These are phyloP conservation scores for Amanita rimosa DNA, from an alignment of 768 basidiomycete genomes.

Conservation along the genomic window DNA sequence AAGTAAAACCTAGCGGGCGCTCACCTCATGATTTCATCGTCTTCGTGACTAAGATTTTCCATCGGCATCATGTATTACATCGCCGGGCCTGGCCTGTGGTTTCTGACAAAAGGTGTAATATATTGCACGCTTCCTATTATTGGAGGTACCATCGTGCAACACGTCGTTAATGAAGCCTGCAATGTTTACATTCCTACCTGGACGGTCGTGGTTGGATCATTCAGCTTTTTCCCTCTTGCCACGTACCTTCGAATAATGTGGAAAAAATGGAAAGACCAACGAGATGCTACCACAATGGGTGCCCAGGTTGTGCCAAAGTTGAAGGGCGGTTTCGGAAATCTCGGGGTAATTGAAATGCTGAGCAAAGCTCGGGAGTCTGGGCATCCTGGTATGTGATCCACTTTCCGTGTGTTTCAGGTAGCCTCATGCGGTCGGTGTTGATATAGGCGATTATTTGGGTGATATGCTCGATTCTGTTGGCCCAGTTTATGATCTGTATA, in stretches of 20 bases:
- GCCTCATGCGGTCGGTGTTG: not conserved
- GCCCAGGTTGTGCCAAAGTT: conserved; percentile 30
- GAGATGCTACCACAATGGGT: conserved; percentile 31
- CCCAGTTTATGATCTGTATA: conserved; percentile 30
- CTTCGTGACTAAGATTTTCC: not conserved
- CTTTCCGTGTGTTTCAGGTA: not conserved
- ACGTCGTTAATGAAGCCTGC: conserved; percentile 8
- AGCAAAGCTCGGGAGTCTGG: conserved; percentile 28
- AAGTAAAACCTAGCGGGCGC: no score
- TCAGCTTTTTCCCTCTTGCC: conserved; percentile 22
- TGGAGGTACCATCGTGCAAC: conserved; percentile 11
- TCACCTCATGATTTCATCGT: not conserved
- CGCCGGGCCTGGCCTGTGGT: not conserved
- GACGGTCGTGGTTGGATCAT: conserved; percentile 19
- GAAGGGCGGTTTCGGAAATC: conserved; percentile 31
- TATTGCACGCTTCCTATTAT: conserved; percentile 3
- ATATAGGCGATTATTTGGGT: conserved; percentile 30
- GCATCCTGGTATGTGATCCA: conserved; percentile 32
- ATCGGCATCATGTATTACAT: not conserved
- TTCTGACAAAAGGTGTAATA: not conserved
- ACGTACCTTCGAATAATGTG: conserved; percentile 19
- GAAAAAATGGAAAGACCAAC: conserved; percentile 18
- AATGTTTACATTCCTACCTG: conserved; percentile 24
- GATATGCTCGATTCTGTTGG: conserved; percentile 24
- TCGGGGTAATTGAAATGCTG: conserved; percentile 28